Base-by-base conservation (phyloP, 2,329 filamentous ascomycete species). In the Colletotrichum sp. region DNA sequence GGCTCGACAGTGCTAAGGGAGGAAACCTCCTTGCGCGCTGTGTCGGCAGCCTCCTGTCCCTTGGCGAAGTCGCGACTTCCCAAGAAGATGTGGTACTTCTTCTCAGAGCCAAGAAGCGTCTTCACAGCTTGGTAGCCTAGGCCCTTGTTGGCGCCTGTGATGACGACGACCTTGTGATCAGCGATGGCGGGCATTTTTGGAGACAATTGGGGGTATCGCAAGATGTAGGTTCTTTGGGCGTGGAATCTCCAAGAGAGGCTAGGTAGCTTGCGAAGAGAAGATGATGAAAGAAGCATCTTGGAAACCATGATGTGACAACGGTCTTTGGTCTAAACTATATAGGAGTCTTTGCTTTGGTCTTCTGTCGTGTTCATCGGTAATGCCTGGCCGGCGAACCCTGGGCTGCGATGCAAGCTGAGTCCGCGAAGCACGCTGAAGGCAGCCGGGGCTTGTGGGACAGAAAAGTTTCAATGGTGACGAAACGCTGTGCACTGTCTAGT, bases 51-150 rank as follows among this genome's bases (percentile, higher is more conserved):
- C 7, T 72, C 67, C 39, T 80, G 39, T 21, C 78, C 81, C 43
- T 81, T 82, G 10, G 70, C 61, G 1, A 79, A 66, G 34, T 79
- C 76, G 6, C 80, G 80, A 32, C 78, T 76, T 18, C 82, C 82
- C n/a, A 83, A 14, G 34, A 83, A 68, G 48, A 83, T 74, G 59
- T 77, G 74, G 69, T 82, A 83, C 0, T 77, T 36, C 28, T 72
- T 57, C 12, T 74, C 28, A 18, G 78, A 78, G 4, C 77, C 68
- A 2, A 72, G 48, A 7, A 82, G 75, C 12, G 80, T 74, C 24
- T 78, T 79, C 32, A 81, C 80, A n/a, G 78, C 64, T 67, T 82
- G 77, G 36, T 75, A 79, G 14, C 81, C 81, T 14, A 83, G 76
- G 68, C 82, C 81, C 16, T 79, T 80, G 77, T 82, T 82, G 48